These are phyloP conservation scores for Arctostaphylos glauca DNA, from an alignment of 148 eudicot genomes.

Conservation along the genomic window DNA sequence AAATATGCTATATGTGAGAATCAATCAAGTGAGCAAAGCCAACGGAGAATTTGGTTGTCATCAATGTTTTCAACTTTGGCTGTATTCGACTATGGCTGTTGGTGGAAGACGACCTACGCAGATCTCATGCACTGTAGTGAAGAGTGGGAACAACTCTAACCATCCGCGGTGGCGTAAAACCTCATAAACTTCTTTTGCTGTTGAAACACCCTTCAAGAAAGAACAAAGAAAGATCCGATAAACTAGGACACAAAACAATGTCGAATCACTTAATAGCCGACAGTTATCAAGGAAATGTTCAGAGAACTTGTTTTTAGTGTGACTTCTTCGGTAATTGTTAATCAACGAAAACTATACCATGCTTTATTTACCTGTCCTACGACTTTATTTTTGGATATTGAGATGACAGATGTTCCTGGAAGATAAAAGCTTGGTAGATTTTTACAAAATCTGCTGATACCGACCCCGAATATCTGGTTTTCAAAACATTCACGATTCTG, in stretches of 20 bases:
- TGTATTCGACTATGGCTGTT: conserved; percentile 67
- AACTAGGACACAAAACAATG: neutral
- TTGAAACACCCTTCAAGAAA: conserved; percentile 82
- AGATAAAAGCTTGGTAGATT: neutral
- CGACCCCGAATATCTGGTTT: neutral
- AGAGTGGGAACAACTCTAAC: conserved; percentile 83
- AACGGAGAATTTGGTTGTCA: conserved; percentile 27
- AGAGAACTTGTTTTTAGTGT: neutral
- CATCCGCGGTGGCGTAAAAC: conserved; percentile 66
- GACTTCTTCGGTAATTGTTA: neutral
- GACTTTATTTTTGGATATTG: neutral
- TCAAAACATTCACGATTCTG: neutral
- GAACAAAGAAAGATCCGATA: conserved; percentile 14
- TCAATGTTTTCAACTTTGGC: conserved; percentile 50
- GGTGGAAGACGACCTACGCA: conserved; percentile 70
- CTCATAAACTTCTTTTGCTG: conserved; percentile 86
- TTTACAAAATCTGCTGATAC: neutral
- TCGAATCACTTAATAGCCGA: neutral
- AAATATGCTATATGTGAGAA: neutral
- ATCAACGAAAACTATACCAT: neutral
- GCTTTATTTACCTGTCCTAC: neutral
- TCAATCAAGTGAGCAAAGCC: conserved; percentile 20
- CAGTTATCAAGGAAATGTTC: neutral
- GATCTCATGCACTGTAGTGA: conserved; percentile 89
- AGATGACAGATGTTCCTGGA: neutral